Conservation (phyloP, 2,329 filamentous ascomycete species). For the Herpotrichia juniperi region DNA sequence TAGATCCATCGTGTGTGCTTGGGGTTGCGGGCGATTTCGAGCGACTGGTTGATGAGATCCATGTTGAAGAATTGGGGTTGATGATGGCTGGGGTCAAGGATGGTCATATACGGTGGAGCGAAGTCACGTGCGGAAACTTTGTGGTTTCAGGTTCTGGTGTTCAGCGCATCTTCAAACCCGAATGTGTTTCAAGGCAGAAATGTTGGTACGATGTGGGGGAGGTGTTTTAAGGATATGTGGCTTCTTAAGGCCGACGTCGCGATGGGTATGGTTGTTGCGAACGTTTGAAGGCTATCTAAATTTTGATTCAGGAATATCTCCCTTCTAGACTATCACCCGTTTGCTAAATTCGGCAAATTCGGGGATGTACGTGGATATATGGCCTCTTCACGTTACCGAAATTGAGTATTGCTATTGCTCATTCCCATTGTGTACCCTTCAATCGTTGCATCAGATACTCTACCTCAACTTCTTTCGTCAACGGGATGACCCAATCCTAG, state of each 20-base stretch:
- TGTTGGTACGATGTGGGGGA: conserved; percentile 24
- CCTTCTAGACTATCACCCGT: background rate
- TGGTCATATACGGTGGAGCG: conserved; percentile 24
- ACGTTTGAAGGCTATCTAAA: background rate
- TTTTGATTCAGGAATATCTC: background rate
- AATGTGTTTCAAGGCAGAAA: conserved; percentile 32
- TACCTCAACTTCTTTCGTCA: conserved; percentile 98
- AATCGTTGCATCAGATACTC: conserved; percentile 97
- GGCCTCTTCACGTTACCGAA: background rate
- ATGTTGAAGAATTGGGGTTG: conserved; percentile 27
- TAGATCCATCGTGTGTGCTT: conserved; percentile 68
- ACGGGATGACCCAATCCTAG: conserved; percentile 84
- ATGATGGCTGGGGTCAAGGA: conserved; percentile 15
- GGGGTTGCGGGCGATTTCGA: conserved; percentile 58
- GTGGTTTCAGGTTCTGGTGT: conserved; percentile 26
- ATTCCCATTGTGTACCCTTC: conserved; percentile 60
- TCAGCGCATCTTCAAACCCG: conserved; percentile 25
- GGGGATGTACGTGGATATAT: too few relatives aligned
- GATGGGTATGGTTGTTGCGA: background rate
- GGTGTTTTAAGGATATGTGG: conserved; percentile 12
- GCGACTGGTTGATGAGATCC: conserved; percentile 43
- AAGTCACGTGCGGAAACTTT: conserved; percentile 27
- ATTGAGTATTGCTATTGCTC: background rate
- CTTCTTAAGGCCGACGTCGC: background rate
- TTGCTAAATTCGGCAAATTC: too few relatives aligned